A percentile compares a stretch with the other conserved stretches of the same genome.
These are phyloP conservation scores for Mycena albidolilacea DNA, from an alignment of 768 basidiomycete species.

Conservation along the genomic window DNA sequence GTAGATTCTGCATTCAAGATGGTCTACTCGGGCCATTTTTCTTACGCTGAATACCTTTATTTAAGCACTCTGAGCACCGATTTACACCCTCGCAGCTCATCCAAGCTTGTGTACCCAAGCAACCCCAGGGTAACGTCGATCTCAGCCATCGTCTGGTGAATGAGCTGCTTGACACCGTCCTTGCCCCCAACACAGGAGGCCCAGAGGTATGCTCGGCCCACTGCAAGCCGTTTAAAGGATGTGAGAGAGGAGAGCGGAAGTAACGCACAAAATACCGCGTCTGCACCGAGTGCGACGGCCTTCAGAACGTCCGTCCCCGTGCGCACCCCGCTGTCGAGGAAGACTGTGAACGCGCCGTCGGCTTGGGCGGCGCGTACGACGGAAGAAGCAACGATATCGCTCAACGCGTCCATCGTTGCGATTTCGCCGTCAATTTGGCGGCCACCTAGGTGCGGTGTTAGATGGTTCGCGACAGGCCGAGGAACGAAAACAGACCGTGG, in stretches of 20 bases:
- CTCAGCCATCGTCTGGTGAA: conserved; percentile 2
- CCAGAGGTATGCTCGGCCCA: not conserved
- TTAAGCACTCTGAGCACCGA: not conserved
- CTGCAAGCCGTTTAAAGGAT: not conserved
- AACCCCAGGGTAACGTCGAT: not conserved
- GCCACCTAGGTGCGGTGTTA: not conserved
- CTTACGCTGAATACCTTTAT: too few species aligned
- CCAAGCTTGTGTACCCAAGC: not conserved
- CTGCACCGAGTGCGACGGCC: not conserved
- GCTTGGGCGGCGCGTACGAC: not conserved
- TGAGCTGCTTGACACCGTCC: not conserved
- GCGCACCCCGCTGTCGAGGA: conserved; percentile 4
- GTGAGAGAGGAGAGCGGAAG: not conserved
- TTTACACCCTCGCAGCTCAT: not conserved
- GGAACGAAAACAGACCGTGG: not conserved
- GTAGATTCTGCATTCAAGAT: too few species aligned
- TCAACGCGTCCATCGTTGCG: not conserved
- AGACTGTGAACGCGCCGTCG: not conserved
- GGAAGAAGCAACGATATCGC: not conserved
- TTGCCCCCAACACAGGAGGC: not conserved
- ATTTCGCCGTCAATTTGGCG: not conserved
- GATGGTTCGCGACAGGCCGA: not conserved
- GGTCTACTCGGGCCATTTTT: too few species aligned
- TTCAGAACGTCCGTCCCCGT: not conserved
- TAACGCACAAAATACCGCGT: not conserved